Conservation (phyloP, 306 rosid species). For the Medicago truncatula region MtrunA17r5.0-ANR NC_053044.1:31112501-31113000, state of each 20-base stretch:
- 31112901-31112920: constrained; percentile 8
- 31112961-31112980: not conserved
- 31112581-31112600: not conserved
- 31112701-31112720: constrained; percentile 7
- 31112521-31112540: not conserved
- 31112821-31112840: constrained; percentile 36
- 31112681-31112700: constrained; percentile 33
- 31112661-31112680: constrained; percentile 21
- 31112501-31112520: not conserved
- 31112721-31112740: not conserved
- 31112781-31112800: constrained; percentile 30
- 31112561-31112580: not conserved
- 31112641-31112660: constrained; percentile 37
- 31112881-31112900: constrained; percentile 6
- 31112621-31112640: constrained; percentile 22
- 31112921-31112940: not conserved
- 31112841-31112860: constrained; percentile 40
- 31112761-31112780: constrained; percentile 40
- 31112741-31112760: constrained; percentile 11
- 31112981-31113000: constrained; percentile 1
- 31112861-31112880: constrained; percentile 32
- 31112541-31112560: not conserved
- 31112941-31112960: not conserved
- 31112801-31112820: constrained; percentile 36
- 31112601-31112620: constrained; percentile 25